Percentiles rank a stretch among this genome's conserved stretches.
phyloP scores from a whole-genome alignment of 768 basidiomycete species.

The Boletus subparvulus region DNA sequence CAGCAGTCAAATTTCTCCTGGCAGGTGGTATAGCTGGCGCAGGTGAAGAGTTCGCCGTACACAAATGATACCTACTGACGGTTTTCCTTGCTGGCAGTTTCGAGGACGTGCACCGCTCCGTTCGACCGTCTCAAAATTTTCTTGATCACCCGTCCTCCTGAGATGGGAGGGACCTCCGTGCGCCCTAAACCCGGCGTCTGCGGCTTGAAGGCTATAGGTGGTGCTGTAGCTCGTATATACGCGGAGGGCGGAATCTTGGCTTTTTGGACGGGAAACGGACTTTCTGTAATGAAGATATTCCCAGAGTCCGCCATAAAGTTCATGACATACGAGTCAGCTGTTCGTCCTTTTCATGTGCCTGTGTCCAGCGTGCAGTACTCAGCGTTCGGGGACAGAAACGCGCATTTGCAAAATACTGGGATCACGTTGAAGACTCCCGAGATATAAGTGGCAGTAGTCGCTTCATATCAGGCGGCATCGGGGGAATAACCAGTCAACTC shows the following conservation, averaged over 20 bases:
- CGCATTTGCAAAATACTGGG: conserved; percentile 88
- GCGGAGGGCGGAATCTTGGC: conserved; percentile 83
- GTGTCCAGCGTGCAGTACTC: conserved; percentile 14
- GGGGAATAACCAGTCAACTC: conserved; percentile 91
- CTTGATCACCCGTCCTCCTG: conserved; percentile 85
- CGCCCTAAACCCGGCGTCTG: conserved; percentile 44
- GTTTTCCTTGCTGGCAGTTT: conserved; percentile 54
- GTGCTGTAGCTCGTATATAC: conserved; percentile 81
- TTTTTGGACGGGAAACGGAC: conserved; percentile 97
- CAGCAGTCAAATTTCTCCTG: conserved; percentile 84
- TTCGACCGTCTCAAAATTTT: conserved; percentile 97
- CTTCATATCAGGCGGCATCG: conserved; percentile 93
- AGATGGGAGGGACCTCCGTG: conserved; percentile 57
- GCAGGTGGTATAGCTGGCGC: conserved; percentile 96
- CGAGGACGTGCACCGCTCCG: conserved; percentile 93
- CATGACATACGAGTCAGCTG: conserved; percentile 90
- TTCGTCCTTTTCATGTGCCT: conserved; percentile 41
- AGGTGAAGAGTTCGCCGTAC: conserved; percentile 48
- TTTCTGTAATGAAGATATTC: conserved; percentile 94
- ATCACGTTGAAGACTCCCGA: conserved; percentile 83
- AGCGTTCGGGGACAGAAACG: conserved; percentile 67
- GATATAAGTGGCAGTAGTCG: conserved; percentile 90
- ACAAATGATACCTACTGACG: conserved; percentile 2
- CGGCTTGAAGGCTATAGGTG: conserved; percentile 62
- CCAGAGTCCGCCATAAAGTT: conserved; percentile 99